Percentiles rank a stretch among this genome's conserved stretches.
phyloP scores from a whole-genome alignment of 805 yeast species.

The Sugiyamaella lignohabitans region DNA sequence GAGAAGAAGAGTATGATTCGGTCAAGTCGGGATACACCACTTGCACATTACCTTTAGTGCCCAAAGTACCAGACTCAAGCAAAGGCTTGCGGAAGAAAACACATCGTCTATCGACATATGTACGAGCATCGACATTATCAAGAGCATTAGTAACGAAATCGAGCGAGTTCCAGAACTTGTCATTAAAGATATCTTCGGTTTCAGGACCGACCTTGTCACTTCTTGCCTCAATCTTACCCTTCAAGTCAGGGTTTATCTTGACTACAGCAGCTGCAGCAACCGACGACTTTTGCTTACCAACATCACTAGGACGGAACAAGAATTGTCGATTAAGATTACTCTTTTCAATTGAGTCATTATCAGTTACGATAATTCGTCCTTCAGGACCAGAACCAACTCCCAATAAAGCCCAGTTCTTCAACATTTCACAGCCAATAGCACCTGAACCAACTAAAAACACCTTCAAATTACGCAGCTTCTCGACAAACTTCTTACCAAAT shows the following conservation, averaged over 20 bases:
- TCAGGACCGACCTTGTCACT: slow-evolving; percentile 91
- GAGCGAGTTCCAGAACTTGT: slow-evolving; percentile 73
- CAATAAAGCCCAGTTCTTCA: slow-evolving; percentile 96
- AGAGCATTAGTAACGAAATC: slow-evolving; percentile 94
- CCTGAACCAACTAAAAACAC: slow-evolving; percentile 96
- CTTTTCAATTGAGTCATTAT: slow-evolving; percentile 91
- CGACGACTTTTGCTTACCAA: slow-evolving; percentile 84
- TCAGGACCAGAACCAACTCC: slow-evolving; percentile 90
- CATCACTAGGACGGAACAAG: slow-evolving; percentile 89
- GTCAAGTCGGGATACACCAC: slow-evolving; percentile 90
- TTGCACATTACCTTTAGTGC: slow-evolving; percentile 98
- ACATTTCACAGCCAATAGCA: slow-evolving; percentile 98
- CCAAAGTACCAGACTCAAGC: slow-evolving; percentile 94
- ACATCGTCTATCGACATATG: slow-evolving; percentile 95
- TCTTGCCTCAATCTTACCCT: slow-evolving; percentile 66
- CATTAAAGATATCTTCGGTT: slow-evolving; percentile 80
- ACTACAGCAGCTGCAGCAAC: slow-evolving; percentile 81
- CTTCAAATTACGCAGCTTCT: slow-evolving; percentile 63
- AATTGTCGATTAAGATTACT: slow-evolving; percentile 96
- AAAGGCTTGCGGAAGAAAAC: slow-evolving; percentile 86
- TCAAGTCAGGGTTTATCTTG: slow-evolving; percentile 78
- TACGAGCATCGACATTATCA: slow-evolving; percentile 96
- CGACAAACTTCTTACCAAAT: slow-evolving; percentile 74
- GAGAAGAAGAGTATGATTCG: slow-evolving; percentile 92
- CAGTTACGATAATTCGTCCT: slow-evolving; percentile 82